Conservation (phyloP, 1,284 basidiomycete genomes). For the Trametes hirsuta region DNA sequence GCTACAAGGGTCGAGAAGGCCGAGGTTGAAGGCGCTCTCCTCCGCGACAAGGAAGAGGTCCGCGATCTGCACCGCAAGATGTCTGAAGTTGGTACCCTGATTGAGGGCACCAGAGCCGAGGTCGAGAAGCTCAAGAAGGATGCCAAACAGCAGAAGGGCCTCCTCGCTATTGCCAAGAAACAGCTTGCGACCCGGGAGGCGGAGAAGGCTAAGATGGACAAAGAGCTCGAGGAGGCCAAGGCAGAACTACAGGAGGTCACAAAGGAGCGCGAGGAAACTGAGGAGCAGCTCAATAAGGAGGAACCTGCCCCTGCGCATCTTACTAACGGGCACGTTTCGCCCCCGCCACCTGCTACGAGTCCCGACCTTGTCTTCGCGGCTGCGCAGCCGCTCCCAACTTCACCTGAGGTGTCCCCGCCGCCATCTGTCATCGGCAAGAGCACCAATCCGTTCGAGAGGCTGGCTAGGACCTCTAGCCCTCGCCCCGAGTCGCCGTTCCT, state of each 20-base stretch:
- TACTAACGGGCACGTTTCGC: slow-evolving; percentile 30
- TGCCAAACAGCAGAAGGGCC: slow-evolving; percentile 93
- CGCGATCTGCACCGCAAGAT: slow-evolving; percentile 85
- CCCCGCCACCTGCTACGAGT: slow-evolving; percentile 38
- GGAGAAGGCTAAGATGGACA: slow-evolving; percentile 71
- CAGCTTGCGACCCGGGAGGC: slow-evolving; percentile 87
- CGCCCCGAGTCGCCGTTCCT: slow-evolving; percentile 62
- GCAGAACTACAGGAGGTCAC: slow-evolving; percentile 55
- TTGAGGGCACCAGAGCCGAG: slow-evolving; percentile 71
- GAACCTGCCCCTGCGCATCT: slow-evolving; percentile 17
- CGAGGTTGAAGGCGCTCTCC: slow-evolving; percentile 86
- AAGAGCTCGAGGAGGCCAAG: slow-evolving; percentile 71
- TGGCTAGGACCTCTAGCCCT: slow-evolving; percentile 54
- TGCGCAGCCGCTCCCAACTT: slow-evolving; percentile 67
- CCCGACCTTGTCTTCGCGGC: slow-evolving; percentile 58
- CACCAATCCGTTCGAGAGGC: slow-evolving; percentile 92
- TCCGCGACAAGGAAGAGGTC: slow-evolving; percentile 95
- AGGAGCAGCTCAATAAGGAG: slow-evolving; percentile 51
- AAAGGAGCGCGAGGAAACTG: slow-evolving; percentile 60
- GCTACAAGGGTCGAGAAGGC: slow-evolving; percentile 89
- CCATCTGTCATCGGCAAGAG: slow-evolving; percentile 58
- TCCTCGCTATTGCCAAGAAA: slow-evolving; percentile 93
- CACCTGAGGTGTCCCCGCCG: slow-evolving; percentile 55
- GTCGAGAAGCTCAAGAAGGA: slow-evolving; percentile 93
- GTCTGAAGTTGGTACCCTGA: slow-evolving; percentile 80